Evolutionary conservation across 495 filamentous ascomycete species (phyloP).

Genomic region (Aspergillus hancockii): DNA sequence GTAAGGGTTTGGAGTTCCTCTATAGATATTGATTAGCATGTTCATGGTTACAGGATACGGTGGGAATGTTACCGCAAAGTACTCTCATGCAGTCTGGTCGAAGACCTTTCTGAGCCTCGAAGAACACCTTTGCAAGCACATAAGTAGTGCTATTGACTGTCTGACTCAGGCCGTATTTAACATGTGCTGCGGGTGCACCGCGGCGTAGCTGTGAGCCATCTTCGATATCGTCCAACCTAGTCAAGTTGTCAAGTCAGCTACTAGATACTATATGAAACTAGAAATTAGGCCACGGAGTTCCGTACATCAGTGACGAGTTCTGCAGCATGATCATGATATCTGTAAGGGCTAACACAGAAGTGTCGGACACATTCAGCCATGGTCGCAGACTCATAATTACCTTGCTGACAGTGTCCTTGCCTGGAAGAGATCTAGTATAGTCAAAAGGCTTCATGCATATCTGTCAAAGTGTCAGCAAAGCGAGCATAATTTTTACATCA

Average conservation of each 20-base stretch:
- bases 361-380: not conserved
- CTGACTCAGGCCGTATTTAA: slow-evolving; percentile 80
- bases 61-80: not conserved
- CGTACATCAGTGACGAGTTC: not conserved
- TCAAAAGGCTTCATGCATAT: not conserved
- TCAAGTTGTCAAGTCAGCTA: not conserved
- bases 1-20: slow-evolving; percentile 19
- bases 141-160: slow-evolving; percentile 89
- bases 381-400: not conserved
- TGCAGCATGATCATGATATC: not conserved
- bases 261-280: not conserved
- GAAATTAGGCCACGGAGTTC: not conserved
- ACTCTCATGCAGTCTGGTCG: slow-evolving; percentile 3
- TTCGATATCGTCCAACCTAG: slow-evolving; percentile 47
- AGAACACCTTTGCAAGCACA: slow-evolving; percentile 33
- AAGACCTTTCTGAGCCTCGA: not conserved
- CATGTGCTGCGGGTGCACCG: slow-evolving; percentile 78
- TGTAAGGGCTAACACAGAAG: not conserved
- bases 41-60: too few species aligned
- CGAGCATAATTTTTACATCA: not conserved
- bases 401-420: slow-evolving; percentile 1
- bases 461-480: not conserved
- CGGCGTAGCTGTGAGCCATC: slow-evolving; percentile 70
- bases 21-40: too few species aligned
- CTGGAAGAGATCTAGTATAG: not conserved